These are phyloP conservation scores for Camptophora hylomeconis DNA, from an alignment of 2,329 filamentous ascomycete genomes.

Conservation along the genomic window DNA sequence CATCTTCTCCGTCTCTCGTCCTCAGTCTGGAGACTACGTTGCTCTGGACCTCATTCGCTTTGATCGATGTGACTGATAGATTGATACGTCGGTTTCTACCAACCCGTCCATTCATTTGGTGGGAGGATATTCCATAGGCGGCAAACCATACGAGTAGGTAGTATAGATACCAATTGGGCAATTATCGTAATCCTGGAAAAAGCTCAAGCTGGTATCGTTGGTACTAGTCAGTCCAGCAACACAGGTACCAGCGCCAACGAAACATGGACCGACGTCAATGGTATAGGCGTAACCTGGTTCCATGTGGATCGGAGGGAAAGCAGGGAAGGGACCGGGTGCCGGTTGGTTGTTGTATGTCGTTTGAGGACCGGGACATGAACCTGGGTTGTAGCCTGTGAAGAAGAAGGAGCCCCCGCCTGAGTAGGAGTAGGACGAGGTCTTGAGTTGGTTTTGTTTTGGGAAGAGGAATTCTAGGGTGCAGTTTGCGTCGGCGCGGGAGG, in stretches of 20 bases:
- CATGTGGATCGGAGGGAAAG: slow-evolving; percentile 26
- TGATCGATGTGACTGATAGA: no score
- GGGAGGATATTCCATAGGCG: no score
- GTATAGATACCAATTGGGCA: slow-evolving; percentile 18
- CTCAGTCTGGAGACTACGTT: no score
- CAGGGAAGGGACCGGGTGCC: slow-evolving; percentile 30
- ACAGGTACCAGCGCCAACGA: slow-evolving; percentile 17
- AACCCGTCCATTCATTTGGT: no score
- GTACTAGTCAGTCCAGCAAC: slow-evolving; percentile 40
- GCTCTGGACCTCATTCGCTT: no score
- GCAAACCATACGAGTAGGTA: slow-evolving; percentile 15
- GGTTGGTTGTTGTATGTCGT: slow-evolving; percentile 43
- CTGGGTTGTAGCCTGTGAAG: slow-evolving; percentile 36
- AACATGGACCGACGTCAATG: slow-evolving; percentile 24
- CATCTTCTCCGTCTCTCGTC: no score
- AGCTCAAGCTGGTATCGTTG: slow-evolving; percentile 41
- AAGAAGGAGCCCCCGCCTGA: slow-evolving; percentile 41
- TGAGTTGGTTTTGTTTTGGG: slow-evolving; percentile 42
- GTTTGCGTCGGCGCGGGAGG: slow-evolving; percentile 39
- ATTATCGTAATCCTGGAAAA: slow-evolving; percentile 51
- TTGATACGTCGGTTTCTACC: no score
- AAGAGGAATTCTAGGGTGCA: slow-evolving; percentile 56
- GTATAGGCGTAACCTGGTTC: slow-evolving; percentile 42
- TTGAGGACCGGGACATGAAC: slow-evolving; percentile 32
- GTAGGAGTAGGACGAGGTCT: slow-evolving; percentile 46